Base-by-base conservation (phyloP, 2,329 filamentous ascomycete species). In the Alternaria triticimaculans region DNA sequence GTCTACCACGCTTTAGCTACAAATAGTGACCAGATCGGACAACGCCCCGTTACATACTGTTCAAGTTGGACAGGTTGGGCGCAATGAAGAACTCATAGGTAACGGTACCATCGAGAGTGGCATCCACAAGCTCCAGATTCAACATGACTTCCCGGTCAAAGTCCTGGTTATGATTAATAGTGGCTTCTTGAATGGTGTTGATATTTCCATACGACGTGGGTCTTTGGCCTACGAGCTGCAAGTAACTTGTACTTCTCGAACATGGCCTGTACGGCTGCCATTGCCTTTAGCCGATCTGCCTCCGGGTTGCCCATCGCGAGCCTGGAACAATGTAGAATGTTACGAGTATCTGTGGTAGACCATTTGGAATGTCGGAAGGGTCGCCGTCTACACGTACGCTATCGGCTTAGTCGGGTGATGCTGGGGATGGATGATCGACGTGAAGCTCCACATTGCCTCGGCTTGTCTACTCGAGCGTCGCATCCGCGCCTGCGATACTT, bases 101-200 rank as follows among this genome's bases (percentile, higher is more conserved):
- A 5, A 78, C 77, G 3, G 73, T 78, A 15, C 80, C 80, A 45
- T 80, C 75, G 0, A 76, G 65, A 3, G 72, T 72, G 10, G 79
- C 80, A 63, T 81, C 78, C 43, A 80, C 63, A 15, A 81, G 63
- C 58, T 78, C 76, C 67, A 80, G 55, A 28, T 73, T 74, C 6
- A 76, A 62, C 80, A 81, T 81, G 30, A 80, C 76, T 45, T 78
- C 70, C 45, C 68, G 65, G 60, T 81, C 79, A 57, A 78, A 81
- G 60, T 80, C 78, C 78, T 81, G 21, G 15, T 3, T 7, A 4
- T 11, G 49, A 15, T 71, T 20, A 72, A 48, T 21, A 57, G 41
- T 14, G 41, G 10, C 1, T 21, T 54, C n/a, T 8, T 3, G 20
- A 6, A 18, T 9, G 2, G 20, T 4, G 4, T 3, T 1, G 37